These are phyloP conservation scores for Phytophthora sp. DNA, from an alignment of 352 stramenopile species.

Conservation along the genomic window DNA sequence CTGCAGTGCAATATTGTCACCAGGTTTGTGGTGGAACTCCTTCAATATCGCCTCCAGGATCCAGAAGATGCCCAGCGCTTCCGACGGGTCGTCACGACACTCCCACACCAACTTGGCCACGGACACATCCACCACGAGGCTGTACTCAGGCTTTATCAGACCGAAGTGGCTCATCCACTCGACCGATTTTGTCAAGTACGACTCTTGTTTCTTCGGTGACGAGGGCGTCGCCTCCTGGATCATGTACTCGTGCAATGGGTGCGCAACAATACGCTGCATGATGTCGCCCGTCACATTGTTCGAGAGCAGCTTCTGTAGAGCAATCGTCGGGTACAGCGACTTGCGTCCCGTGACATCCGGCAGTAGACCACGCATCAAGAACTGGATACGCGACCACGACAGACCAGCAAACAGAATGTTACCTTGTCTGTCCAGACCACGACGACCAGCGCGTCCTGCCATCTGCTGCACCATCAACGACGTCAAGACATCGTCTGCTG, in stretches of 20 bases:
- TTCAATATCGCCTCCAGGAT: conserved; percentile 78
- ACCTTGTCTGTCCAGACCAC: conserved; percentile 97
- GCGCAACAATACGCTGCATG: conserved; percentile 86
- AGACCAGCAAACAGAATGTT: conserved; percentile 97
- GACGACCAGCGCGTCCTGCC: conserved; percentile 96
- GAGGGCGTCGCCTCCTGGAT: conserved; percentile 36
- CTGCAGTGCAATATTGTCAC: conserved; percentile 83
- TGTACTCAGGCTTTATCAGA: conserved; percentile 73
- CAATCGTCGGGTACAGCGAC: conserved; percentile 93
- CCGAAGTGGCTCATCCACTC: conserved; percentile 93
- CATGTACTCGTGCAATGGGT: conserved; percentile 88
- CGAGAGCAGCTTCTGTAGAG: conserved; percentile 92
- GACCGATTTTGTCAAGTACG: conserved; percentile 90
- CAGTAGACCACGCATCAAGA: conserved; percentile 96
- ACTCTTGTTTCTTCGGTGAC: conserved; percentile 48
- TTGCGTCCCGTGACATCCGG: conserved; percentile 94
- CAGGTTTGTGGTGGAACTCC: conserved; percentile 88
- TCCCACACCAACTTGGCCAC: conserved; percentile 87
- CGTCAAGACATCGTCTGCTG: conserved; percentile 92
- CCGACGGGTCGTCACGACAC: conserved; percentile 79
- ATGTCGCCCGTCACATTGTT: conserved; percentile 91
- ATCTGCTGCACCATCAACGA: conserved; percentile 99
- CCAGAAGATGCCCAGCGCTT: conserved; percentile 84
- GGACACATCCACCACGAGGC: conserved; percentile 71
- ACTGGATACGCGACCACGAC: conserved; percentile 95